Base-by-base conservation (phyloP, 352 stramenopile genomes). In the Phytopythium ostracodes region DNA sequence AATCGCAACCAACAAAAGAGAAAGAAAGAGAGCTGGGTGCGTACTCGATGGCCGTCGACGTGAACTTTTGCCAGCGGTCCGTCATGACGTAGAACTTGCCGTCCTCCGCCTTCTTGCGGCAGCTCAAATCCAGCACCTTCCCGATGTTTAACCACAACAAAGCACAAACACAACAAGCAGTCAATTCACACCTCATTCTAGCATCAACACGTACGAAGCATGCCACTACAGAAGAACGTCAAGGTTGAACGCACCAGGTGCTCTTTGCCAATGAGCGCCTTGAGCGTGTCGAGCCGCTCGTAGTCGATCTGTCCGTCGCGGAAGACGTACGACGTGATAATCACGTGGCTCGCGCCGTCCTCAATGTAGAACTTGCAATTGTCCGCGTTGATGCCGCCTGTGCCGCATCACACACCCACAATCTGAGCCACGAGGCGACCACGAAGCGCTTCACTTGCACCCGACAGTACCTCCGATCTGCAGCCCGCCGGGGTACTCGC, bases 251-350 rank as follows among this genome's bases (percentile, higher is more conserved):
- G 43, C 40, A 78, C 89, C 59, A 97, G 65, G 18, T 81, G 78
- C n/a, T 94, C 63, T 54, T 94, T 92, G 50, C 88, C 88, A 25
- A 96, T 71, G 36, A 89, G 69, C 15, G 81, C 62, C 54, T 76
- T 77, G 31, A 97, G 65, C 44, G 73, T 79, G n/a, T 81, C 64
- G 18, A 97, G 76, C 20, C 80, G 72, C 18, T 87, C 73, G 61
- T 81, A 91, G 69, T 97, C 87, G 56, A 99, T 97, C 65, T 92
- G 62, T 8, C 96, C 95, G 51, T 97, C 83, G 22, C 89, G 81
- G 72, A 99, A 99, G 15, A 99, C 93, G 68, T 96, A 98, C 43
- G 92, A 98, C 36, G 97, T 99, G 53, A 99, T 94, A 70, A 99
- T 99, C 24, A 99, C 92, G 71, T 99, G 96, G 43, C 89, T 98